Percentiles rank a stretch among this genome's conserved stretches.
Evolutionary conservation across 225 moss, liverwort and hornwort genomes (phyloP).

Genomic region (Physcomitrellopsis africana): DNA sequence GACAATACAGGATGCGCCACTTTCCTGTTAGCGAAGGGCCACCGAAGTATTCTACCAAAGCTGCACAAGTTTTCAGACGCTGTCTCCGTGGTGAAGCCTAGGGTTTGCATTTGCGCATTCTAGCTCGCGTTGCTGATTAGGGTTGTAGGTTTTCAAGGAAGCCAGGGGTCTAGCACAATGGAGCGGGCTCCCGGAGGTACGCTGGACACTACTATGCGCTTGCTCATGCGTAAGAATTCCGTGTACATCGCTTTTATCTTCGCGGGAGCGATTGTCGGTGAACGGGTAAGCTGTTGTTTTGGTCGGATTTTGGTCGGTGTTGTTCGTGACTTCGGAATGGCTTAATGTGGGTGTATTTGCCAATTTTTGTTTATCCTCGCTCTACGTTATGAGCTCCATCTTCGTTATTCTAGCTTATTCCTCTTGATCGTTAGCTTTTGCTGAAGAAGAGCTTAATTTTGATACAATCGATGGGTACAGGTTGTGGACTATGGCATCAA

Average conservation of each 20-base stretch:
- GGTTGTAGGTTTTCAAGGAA: conserved; percentile 11
- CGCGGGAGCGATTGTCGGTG: conserved; percentile 89
- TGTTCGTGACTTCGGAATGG: background rate
- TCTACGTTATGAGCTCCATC: background rate
- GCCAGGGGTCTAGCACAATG: conserved; percentile 31
- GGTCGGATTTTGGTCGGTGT: conserved; percentile 3
- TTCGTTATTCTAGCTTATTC: background rate
- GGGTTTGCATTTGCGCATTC: conserved; percentile 13
- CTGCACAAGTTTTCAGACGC: background rate
- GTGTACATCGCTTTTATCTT: conserved; percentile 89
- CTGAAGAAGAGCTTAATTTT: background rate
- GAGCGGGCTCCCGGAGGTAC: conserved; percentile 61
- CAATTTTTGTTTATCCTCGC: background rate
- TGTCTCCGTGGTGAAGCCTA: background rate
- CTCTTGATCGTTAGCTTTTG: background rate
- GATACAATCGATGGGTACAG: conserved; percentile 37
- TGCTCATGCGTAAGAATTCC: conserved; percentile 87
- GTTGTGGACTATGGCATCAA: conserved; percentile 86
- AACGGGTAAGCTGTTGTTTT: conserved; percentile 53
- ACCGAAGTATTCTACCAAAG: background rate
- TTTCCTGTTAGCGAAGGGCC: background rate
- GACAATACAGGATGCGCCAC: conserved; percentile 28
- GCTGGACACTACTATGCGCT: conserved; percentile 74
- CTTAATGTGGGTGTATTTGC: background rate
- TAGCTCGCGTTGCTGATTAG: conserved; percentile 24